phyloP scores from a whole-genome alignment of 1,284 basidiomycete genomes.

The Puccinia polysora region DNA sequence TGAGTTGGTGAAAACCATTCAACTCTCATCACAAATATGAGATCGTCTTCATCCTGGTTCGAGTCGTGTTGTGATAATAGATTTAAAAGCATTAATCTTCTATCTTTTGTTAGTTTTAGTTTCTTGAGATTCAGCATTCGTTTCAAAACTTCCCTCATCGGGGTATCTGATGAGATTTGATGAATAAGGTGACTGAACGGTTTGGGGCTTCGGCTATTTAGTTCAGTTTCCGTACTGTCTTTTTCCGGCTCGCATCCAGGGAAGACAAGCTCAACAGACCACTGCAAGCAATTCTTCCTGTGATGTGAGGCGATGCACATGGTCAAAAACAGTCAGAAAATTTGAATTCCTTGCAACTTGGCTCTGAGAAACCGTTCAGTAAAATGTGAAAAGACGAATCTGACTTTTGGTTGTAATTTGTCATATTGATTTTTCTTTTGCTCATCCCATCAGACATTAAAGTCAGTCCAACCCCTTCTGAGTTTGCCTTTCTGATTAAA shows the following conservation, averaged over 20 bases:
- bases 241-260: neutral
- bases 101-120: conserved; percentile 5
- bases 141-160: conserved; percentile 18
- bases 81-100: neutral
- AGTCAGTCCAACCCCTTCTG: conserved; percentile 6
- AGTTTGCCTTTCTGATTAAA: conserved; percentile 7
- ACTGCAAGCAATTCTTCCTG: conserved; percentile 23
- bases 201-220: neutral
- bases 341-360: neutral
- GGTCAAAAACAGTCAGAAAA: neutral
- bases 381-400: neutral
- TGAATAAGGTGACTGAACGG: conserved; percentile 24
- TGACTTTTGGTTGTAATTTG: conserved; percentile 32
- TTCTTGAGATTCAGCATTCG: conserved; percentile 26
- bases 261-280: conserved; percentile 37
- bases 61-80: neutral
- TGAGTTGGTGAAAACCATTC: neutral
- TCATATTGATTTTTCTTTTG: conserved; percentile 20
- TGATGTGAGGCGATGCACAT: neutral
- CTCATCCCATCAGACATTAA: conserved; percentile 39
- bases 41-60: neutral
- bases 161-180: conserved; percentile 20
- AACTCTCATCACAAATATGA: neutral
- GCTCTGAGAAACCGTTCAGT: neutral
- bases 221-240: neutral